Evolutionary conservation across 192 early-diverging fungal genomes (phyloP).

Genomic region (Coemansia sp.): DNA sequence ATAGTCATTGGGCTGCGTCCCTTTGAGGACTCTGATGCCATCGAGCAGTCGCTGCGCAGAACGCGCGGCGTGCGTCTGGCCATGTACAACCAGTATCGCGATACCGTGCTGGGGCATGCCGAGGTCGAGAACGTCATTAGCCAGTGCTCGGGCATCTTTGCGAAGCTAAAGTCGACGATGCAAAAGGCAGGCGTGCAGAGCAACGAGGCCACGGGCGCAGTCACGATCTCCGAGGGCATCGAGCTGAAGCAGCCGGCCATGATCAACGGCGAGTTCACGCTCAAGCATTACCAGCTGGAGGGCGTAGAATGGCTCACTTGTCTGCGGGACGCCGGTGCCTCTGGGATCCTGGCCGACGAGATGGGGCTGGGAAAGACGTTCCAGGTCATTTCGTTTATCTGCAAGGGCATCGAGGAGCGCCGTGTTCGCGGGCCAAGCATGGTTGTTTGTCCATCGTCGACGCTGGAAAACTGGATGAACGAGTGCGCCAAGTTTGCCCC

Average conservation of each 20-base stretch:
- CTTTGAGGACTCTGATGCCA: constrained; percentile 54
- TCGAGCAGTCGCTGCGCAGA: constrained; percentile 54
- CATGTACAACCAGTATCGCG: constrained; percentile 50
- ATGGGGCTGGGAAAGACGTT: constrained; percentile 95
- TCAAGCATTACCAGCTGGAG: constrained; percentile 84
- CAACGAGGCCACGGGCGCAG: constrained; percentile 48
- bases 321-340: constrained; percentile 66
- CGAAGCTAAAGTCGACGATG: constrained; percentile 37
- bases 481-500: constrained; percentile 76
- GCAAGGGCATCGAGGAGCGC: constrained; percentile 37
- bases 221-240: constrained; percentile 32
- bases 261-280: constrained; percentile 59
- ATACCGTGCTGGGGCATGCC: constrained; percentile 43
- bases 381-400: constrained; percentile 81
- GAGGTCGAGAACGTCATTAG: constrained; percentile 51
- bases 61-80: constrained; percentile 61
- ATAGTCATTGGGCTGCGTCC: constrained; percentile 56
- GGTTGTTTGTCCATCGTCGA: constrained; percentile 84
- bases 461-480: constrained; percentile 87
- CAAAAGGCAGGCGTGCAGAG: constrained; percentile 27
- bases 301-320: constrained; percentile 83
- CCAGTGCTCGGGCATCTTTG: constrained; percentile 48
- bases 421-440: constrained; percentile 62
- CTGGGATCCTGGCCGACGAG: constrained; percentile 74
- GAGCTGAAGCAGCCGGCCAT: constrained; percentile 55